Evolutionary conservation across 2,329 filamentous ascomycete genomes (phyloP).

Genomic region (Talaromyces sp.): DNA sequence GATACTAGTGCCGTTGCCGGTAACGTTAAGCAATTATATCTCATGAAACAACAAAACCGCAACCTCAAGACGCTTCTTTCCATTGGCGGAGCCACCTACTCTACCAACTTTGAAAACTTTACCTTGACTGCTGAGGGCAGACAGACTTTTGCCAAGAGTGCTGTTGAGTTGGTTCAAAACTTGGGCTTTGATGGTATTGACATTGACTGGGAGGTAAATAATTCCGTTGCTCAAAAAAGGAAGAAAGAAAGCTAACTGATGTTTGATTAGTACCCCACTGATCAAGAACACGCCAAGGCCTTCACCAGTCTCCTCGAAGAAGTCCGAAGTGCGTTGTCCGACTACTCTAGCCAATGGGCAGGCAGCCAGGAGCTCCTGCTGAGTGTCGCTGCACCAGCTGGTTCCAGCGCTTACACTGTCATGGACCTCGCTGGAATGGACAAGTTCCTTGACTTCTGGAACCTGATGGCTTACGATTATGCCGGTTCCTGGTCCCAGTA

Average conservation of each 20-base stretch:
- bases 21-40: constrained; percentile 11
- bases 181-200: constrained; percentile 58
- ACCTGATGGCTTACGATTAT: constrained; percentile 78
- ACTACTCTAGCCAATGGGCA: constrained; percentile 33
- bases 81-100: constrained; percentile 79
- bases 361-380: constrained; percentile 38
- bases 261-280: constrained; percentile 28
- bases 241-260: constrained; percentile 29
- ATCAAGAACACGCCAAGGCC: constrained; percentile 26
- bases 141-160: constrained; percentile 58
- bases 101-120: constrained; percentile 64
- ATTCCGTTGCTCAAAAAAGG: constrained; percentile 15
- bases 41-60: constrained; percentile 69
- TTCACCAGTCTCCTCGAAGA: constrained; percentile 28
- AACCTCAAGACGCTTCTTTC: constrained; percentile 74
- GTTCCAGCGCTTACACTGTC: constrained; percentile 37
- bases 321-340: constrained; percentile 38
- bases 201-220: constrained; percentile 36
- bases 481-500: constrained; percentile 1
- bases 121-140: constrained; percentile 55
- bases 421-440: constrained; percentile 42
- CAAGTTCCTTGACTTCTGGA: constrained; percentile 45
- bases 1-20: constrained; percentile 51
- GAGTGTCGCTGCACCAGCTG: constrained; percentile 42
- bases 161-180: constrained; percentile 69